Percentiles rank a stretch among this genome's conserved stretches.
These are phyloP conservation scores for Chlamydomonas reinhardtii DNA, from an alignment of 163 green algal species.

Conservation along the genomic window DNA sequence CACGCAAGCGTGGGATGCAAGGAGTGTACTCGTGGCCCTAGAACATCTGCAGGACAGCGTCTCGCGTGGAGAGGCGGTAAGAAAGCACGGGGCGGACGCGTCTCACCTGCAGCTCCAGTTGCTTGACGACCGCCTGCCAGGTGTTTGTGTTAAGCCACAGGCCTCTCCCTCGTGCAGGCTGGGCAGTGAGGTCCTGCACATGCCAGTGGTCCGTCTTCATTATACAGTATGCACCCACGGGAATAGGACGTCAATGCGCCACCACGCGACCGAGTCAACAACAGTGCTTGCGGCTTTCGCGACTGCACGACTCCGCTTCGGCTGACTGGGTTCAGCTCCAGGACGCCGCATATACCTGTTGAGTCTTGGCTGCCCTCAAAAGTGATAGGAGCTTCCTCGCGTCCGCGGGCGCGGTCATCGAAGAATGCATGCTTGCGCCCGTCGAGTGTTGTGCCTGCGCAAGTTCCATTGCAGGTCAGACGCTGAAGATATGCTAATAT, in stretches of 20 bases:
- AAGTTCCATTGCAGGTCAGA: background rate
- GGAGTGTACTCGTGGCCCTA: no score
- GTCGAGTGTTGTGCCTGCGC: no score
- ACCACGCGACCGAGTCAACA: background rate
- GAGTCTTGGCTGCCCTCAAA: conserved; percentile 2
- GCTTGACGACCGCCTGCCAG: conserved; percentile 17
- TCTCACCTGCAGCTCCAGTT: conserved; percentile 22
- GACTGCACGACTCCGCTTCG: no score
- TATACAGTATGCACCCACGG: background rate
- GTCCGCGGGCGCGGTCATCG: background rate
- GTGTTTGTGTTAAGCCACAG: conserved; percentile 8
- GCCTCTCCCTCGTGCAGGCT: conserved; percentile 6
- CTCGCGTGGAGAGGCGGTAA: background rate
- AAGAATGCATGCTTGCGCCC: no score
- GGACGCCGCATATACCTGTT: background rate
- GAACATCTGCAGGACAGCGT: no score
- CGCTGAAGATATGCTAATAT: background rate
- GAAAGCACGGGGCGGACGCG: background rate
- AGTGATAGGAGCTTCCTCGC: conserved; percentile 28
- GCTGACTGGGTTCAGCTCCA: no score
- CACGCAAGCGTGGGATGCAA: no score
- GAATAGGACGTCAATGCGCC: no score
- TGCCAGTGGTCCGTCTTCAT: no score
- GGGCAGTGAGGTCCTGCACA: conserved; percentile 24
- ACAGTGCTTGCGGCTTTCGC: no score